Evolutionary conservation across 495 filamentous ascomycete species (phyloP).

Genomic region (Podospora pseudoanserina): DNA sequence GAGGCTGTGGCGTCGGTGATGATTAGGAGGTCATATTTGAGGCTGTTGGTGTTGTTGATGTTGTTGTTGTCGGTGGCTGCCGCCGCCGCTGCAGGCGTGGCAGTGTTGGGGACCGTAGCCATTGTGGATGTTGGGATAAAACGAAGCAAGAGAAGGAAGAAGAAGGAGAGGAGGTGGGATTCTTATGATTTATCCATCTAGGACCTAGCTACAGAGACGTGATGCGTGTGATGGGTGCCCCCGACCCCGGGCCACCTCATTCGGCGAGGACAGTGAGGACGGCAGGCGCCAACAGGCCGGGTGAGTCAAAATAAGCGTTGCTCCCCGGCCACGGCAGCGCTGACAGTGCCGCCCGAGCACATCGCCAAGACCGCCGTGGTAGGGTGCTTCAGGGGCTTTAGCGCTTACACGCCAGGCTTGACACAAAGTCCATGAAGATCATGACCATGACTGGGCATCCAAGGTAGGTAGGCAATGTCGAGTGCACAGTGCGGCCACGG

Average conservation of each 20-base stretch:
- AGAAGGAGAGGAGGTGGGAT: background rate
- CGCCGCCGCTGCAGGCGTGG: background rate
- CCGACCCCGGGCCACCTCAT: background rate
- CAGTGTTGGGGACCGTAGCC: background rate
- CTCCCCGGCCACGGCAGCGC: background rate
- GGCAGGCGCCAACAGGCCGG: background rate
- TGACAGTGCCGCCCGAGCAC: background rate
- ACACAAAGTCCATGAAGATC: background rate
- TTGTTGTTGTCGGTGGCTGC: background rate
- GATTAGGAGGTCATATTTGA: slow-evolving; percentile 35
- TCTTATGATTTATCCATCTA: background rate
- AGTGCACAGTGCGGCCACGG: too few relatives aligned
- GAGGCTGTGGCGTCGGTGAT: slow-evolving; percentile 45
- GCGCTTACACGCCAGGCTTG: background rate
- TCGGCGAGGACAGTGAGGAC: background rate
- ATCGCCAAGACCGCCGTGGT: too few relatives aligned
- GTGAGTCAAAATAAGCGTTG: background rate
- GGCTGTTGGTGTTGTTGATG: background rate
- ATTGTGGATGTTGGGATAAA: background rate
- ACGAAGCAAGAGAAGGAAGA: background rate
- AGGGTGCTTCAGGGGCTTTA: background rate
- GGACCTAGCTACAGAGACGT: background rate
- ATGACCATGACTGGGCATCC: background rate
- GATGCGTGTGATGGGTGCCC: background rate
- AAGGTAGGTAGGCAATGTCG: background rate